These are phyloP conservation scores for Fusarium protoensiforme DNA, from an alignment of 2,329 filamentous ascomycete genomes.

Conservation along the genomic window DNA sequence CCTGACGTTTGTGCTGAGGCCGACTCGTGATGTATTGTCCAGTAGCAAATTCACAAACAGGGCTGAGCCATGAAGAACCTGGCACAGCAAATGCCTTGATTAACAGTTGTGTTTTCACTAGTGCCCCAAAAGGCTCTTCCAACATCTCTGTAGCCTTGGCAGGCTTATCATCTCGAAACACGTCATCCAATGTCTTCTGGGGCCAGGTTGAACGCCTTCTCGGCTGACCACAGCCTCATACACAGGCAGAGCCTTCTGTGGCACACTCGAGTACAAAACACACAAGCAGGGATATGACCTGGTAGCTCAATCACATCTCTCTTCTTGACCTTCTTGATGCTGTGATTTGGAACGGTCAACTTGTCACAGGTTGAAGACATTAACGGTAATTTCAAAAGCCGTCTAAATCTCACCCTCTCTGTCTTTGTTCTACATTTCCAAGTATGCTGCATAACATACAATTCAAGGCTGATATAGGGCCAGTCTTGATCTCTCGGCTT, in stretches of 20 bases:
- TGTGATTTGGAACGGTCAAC: slow-evolving; percentile 6
- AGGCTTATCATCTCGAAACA: background rate
- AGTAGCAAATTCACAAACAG: background rate
- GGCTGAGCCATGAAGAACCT: background rate
- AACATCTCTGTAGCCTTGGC: background rate
- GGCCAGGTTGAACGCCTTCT: background rate
- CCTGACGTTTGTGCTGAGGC: background rate
- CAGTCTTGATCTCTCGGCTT: background rate
- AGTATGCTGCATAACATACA: background rate
- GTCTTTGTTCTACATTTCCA: background rate
- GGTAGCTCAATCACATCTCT: slow-evolving; percentile 12
- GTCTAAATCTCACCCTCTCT: no score
- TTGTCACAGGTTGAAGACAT: background rate
- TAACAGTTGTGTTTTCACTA: background rate
- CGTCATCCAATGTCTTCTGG: background rate
- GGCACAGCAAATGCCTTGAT: background rate
- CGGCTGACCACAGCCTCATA: background rate
- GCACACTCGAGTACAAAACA: background rate
- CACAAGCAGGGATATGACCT: background rate
- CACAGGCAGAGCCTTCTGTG: background rate
- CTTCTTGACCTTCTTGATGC: background rate
- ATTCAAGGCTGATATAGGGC: fast-evolving
- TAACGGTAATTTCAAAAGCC: no score
- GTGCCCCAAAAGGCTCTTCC: background rate
- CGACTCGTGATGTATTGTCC: background rate